These are phyloP conservation scores for Picochlorum sp. DNA, from an alignment of 139 green algal species.

Conservation along the genomic window DNA sequence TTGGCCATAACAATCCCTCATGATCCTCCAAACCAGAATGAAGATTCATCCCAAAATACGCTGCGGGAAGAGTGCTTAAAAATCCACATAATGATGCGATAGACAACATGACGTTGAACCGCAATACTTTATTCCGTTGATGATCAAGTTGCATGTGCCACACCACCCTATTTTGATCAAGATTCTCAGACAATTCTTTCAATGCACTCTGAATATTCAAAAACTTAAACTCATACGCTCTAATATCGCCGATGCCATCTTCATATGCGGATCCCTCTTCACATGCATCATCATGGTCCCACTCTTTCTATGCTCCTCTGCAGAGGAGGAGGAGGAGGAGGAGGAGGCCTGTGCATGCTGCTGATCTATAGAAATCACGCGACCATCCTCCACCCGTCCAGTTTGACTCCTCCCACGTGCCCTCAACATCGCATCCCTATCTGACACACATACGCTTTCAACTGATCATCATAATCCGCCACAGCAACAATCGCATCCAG, in stretches of 20 bases:
- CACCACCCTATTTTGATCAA: slow-evolving; percentile 38
- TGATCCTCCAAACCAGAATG: slow-evolving; percentile 30
- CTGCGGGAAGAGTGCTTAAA: slow-evolving; percentile 31
- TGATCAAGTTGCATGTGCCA: slow-evolving; percentile 51
- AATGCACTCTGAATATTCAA: slow-evolving; percentile 20
- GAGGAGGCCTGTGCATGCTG: too few species aligned
- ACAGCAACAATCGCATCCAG: slow-evolving; percentile 31
- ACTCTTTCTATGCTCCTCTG: neutral
- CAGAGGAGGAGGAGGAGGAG: too few species aligned
- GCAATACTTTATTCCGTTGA: slow-evolving; percentile 46
- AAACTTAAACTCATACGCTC: slow-evolving; percentile 40
- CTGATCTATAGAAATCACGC: neutral
- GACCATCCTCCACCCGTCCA: neutral
- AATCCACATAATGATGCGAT: slow-evolving; percentile 28
- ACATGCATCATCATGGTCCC: neutral
- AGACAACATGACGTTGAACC: slow-evolving; percentile 38
- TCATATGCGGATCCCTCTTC: slow-evolving; percentile 22
- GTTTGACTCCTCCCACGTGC: neutral
- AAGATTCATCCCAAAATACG: slow-evolving; percentile 54
- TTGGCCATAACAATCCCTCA: slow-evolving; percentile 28
- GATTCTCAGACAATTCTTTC: slow-evolving; percentile 31
- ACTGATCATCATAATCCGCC: slow-evolving; percentile 22
- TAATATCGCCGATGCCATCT: slow-evolving; percentile 33
- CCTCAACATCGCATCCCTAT: slow-evolving; percentile 6
- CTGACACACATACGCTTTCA: slow-evolving; percentile 35